Base-by-base conservation (phyloP, 1,284 basidiomycete genomes). In the Microbotryomycetes sp. region DNA sequence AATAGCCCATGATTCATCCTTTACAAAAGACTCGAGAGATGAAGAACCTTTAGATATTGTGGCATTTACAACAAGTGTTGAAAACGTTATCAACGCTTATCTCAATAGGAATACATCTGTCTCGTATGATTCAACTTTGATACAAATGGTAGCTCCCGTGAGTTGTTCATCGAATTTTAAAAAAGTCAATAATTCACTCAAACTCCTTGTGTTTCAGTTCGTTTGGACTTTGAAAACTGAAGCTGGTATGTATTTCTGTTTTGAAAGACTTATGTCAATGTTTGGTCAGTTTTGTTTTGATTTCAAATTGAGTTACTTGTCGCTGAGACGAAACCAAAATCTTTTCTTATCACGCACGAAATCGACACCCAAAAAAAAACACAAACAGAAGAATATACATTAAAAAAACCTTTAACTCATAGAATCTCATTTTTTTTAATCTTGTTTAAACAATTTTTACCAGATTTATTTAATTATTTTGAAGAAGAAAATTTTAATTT, bases 201-300 rank as follows among this genome's bases (percentile, higher is more conserved):
- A 36, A 26, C 52, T 26, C 23, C 32, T 45, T 9, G 19, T 23
- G 19, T n/a, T n/a, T 12, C 73, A 74, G 15, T 75, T 75, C 49
- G 74, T 75, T 3, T 70, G 74, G 54, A 75, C 73, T 49, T 67
- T 75, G 0, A 67, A 71, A 3, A 73, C 72, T 1, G 75, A 76
- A 55, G 73, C 75, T 15, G 74, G 74, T 25, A 74, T 75, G 69
- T 76, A 72, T 66, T 76, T 76, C 62, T 73, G 73, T 6, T 76
- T 76, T 59, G 74, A 75, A 47, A 65, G 62, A 30, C 67, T 76
- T 2, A 74, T 76, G 74, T 60, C 32, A 25, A 67, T 73, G 49
- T 70, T 71, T 52, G 67, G 68, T 69, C 36, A 61, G 64, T n/a
- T n/a, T n/a, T n/a, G n/a, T n/a, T n/a, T n/a, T n/a, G n/a, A n/a